Base-by-base conservation (phyloP, 257 asterid genomes). In the Craterostigma plantagineum region DNA sequence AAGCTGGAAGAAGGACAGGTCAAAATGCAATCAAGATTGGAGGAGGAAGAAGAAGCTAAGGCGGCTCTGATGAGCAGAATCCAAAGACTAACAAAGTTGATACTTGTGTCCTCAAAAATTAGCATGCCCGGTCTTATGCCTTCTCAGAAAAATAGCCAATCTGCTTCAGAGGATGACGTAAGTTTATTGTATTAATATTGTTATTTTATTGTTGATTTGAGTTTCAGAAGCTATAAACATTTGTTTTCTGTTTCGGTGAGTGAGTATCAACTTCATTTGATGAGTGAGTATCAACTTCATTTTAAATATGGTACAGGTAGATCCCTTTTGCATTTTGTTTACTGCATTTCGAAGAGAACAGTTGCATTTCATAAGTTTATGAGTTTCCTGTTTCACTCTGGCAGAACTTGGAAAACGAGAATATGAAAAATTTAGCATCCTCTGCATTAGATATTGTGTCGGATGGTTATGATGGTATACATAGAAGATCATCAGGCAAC, bases 1-100 rank as follows among this genome's bases (percentile, higher is more conserved):
- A 56, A 90, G 99, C 71, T 90, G 75, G 96, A 90, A 73, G 94
- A 80, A 68, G 99, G 99, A 36, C 99, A 90, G 71, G 76, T 77
- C 47, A 90, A 85, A 79, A 83, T 90, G 99, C 95, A 77, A 56
- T 90, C 94, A 40, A 75, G 99, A 57, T 69, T 90, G 72, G 99
- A 90, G 74, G 99, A 90, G 74, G 99, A 90, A 54, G 99, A 90
- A 62, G 99, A 90, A 46, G 96, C 94, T 47, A 90, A 90, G 76
- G 78, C 81, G 23, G 99, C 99, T 68, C 51, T 90, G 38, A 71
- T 90, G 92, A 90, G 99, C 77, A 78, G 99, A 58, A 90, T 90
- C 64, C 99, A 90, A 65, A 73, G 95, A 74, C 83, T 90, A 47
- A 83, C 99, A 23, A 90, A 90, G 64, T 73, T 90, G 55, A 90